Conservation (phyloP, 805 yeast genomes). For the Candida coquimbonensis region DNA sequence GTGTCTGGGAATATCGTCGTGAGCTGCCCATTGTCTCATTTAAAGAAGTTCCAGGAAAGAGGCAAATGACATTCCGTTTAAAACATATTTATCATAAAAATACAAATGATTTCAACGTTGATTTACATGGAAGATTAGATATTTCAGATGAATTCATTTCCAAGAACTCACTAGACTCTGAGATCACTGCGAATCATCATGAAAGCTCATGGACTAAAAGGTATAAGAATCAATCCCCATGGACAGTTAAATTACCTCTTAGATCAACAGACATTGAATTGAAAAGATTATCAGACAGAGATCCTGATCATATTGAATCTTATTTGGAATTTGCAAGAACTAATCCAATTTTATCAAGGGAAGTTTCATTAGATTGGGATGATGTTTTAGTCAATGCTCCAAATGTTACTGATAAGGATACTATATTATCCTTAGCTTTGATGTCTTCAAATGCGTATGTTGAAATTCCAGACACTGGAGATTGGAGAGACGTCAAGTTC, state of each 20-base stretch:
- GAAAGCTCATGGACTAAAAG: constrained; percentile 12
- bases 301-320: constrained; percentile 60
- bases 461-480: constrained; percentile 64
- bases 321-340: constrained; percentile 49
- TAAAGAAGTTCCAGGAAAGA: neutral
- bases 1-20: neutral
- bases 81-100: constrained; percentile 61
- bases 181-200: neutral
- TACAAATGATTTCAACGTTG: constrained; percentile 33
- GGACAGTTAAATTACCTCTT: constrained; percentile 29
- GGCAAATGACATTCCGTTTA: constrained; percentile 25
- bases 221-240: constrained; percentile 31
- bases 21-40: neutral
- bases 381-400: constrained; percentile 57
- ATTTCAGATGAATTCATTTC: constrained; percentile 35
- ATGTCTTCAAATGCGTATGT: constrained; percentile 93
- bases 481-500: constrained; percentile 81
- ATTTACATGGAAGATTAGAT: constrained; percentile 43
- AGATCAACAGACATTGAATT: constrained; percentile 18
- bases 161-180: constrained; percentile 6
- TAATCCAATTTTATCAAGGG: constrained; percentile 27
- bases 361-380: constrained; percentile 57
- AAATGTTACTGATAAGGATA: constrained; percentile 64
- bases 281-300: constrained; percentile 36
- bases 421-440: constrained; percentile 67